Base-by-base conservation (phyloP, 2,329 filamentous ascomycete species). In the Claviceps maximensis region DNA sequence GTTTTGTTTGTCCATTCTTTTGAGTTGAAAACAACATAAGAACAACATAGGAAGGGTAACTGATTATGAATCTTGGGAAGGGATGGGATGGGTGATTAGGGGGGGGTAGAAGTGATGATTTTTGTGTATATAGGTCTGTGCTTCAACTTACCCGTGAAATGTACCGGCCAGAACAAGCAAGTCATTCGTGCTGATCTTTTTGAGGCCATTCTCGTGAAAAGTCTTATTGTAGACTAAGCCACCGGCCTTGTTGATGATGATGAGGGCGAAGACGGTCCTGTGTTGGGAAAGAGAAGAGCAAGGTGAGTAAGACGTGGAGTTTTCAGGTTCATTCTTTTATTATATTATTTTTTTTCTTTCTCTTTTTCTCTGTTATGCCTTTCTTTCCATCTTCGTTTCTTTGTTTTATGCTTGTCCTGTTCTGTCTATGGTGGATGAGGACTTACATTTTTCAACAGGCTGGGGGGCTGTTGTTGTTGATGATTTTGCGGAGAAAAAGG, bases 201-300 rank as follows among this genome's bases (percentile, higher is more conserved):
- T 87, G 55, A 98, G 79, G 47, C 80, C 87, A 56, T 82, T 86
- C 45, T 91, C 82, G 63, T 90, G 84, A 69, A 98, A 97, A 65
- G 89, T 87, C 62, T 89, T 88, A 71, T 97, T 91, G 76, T 95
- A 98, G 70, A 98, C 84, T 52, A 98, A 79, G 62, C 93, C 93
- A 56, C 90, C 93, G 58, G 93, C 90, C 78, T 98, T 98, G 77
- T 96, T 97, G 75, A 98, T 95, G 68, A 98, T 86, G 68, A 97
- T 89, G 65, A 98, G 84, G 55, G 90, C 84, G 70, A 94, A 93
- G 68, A 98, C 86, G 59, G 89, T 87, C 93, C 90, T 97, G 45
- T 10, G 31, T 1, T 23, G 21, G 38, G 42, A 4, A n/a, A 17
- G 33, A 1, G 31, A n/a, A n/a, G n/a, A n/a, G n/a, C n/a, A n/a